Evolutionary conservation across 306 rosid genomes (phyloP), one percentile per base, ranked within the genome.

Genomic region (Ammopiptanthus mongolicus): DNA sequence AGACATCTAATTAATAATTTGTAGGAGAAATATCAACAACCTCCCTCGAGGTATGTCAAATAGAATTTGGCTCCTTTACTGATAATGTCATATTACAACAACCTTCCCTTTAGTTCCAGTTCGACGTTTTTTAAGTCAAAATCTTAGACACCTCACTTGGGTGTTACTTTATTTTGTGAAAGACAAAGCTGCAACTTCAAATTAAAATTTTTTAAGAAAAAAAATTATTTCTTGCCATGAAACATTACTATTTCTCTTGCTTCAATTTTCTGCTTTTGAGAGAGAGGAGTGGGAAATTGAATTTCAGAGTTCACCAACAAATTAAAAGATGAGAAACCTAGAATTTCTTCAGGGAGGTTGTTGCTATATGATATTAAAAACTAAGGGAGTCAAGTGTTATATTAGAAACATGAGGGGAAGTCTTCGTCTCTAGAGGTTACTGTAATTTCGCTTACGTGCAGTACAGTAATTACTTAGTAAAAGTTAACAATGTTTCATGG

Each of bases 351-450:
- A 36, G 71, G 80, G 77, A 74, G 72, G 80, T 68, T 67, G 77
- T 74, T 74, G 84, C 42, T 74, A 59, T 80, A 74, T 74, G 77
- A 74, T 60, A 51, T 80, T 80, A 59, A 68, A 67, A 63, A 15
- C 19, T 48, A 48, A 70, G 79, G 69, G 69, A 67, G 76, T 37
- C 77, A 57, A 50, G 60, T 74, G 23, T 72, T 68, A 59, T 67
- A 62, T 67, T 71, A 67, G 28, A 74, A 76, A 66, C 50, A 42
- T 0, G 18, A 23, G 73, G 68, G 25, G 22, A 36, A 37, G 59
- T 42, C 37, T 53, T 55, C 55, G 8, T 76, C 60, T 17, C 21
- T 36, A 67, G 66, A 74, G 66, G 60, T 51, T 23, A 4, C 67
- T 68, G 3, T 50, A 37, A 74, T 60, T 75, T 42, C 37, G 12